A percentile compares a stretch with the other conserved stretches of the same genome.
These are phyloP conservation scores for Fulvia fulva DNA, from an alignment of 2,329 filamentous ascomycete species.

Conservation along the genomic window DNA sequence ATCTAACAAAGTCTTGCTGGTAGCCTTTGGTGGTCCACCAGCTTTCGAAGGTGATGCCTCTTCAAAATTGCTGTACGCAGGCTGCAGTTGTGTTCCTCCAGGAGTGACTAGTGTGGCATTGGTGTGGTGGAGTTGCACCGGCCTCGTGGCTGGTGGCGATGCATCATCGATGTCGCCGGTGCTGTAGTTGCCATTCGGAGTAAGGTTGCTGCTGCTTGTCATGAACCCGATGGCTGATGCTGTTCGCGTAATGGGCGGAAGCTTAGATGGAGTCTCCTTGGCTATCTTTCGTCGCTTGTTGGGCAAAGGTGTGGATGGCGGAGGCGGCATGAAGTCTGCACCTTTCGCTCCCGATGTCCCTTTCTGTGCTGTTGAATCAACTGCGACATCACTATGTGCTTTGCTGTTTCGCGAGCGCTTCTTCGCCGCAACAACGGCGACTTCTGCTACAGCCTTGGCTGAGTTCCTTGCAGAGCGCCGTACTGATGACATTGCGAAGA, in stretches of 20 bases:
- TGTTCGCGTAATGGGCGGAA: conserved; percentile 45
- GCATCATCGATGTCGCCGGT: conserved; percentile 40
- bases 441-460: conserved; percentile 5
- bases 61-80: conserved; percentile 41
- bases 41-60: conserved; percentile 34
- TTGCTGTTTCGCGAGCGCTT: conserved; percentile 12
- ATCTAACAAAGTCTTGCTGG: conserved; percentile 61
- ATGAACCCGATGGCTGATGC: conserved; percentile 48
- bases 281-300: conserved; percentile 29
- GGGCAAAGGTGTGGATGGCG: conserved; percentile 27
- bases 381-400: background rate
- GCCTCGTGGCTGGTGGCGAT: conserved; percentile 39
- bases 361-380: background rate
- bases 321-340: conserved; percentile 27
- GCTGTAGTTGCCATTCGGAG: conserved; percentile 33
- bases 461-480: conserved; percentile 50
- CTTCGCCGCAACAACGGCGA: conserved; percentile 6
- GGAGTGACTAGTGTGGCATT: conserved; percentile 71
- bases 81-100: conserved; percentile 61
- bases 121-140: conserved; percentile 60
- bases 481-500: conserved; percentile 47
- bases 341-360: conserved; percentile 7
- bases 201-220: conserved; percentile 31
- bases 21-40: conserved; percentile 36
- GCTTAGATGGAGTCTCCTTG: conserved; percentile 20